Evolutionary conservation across 163 green algal genomes (phyloP), one percentile per base, ranked within the genome.

Genomic region (Coccomyxa subellipsoidea): DNA sequence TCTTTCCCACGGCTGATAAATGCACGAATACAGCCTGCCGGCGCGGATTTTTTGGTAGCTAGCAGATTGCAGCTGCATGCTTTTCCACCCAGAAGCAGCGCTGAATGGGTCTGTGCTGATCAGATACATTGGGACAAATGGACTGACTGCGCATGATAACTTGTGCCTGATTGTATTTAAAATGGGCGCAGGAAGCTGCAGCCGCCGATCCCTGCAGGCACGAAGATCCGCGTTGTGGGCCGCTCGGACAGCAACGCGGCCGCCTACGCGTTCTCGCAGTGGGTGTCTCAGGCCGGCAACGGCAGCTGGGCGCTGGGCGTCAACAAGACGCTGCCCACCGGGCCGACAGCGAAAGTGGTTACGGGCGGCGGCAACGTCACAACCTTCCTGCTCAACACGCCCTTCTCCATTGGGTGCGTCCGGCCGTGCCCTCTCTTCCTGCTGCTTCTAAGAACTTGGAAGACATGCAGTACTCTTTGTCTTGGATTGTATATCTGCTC

Each of bases 391-490:
- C 23, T 21, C 15, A 82, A 82, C 34, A 66, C 34, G 9, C 38
- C 78, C 34, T 77, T 37, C 27, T 69, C 78, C 78, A 82, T 82
- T 59, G 78, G 54, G 78, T 81, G 47, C 23, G 47, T n/a, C n/a
- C n/a, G n/a, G 31, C 38, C 39, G 6, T 37, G 29, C 29, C 76
- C n/a, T n/a, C n/a, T n/a, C n/a, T n/a, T n/a, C n/a, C n/a, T n/a
- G n/a, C n/a, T n/a, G n/a, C n/a, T n/a, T n/a, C n/a, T n/a, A n/a
- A n/a, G n/a, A n/a, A n/a, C n/a, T n/a, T n/a, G n/a, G n/a, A n/a
- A n/a, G n/a, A n/a, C n/a, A n/a, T 80, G 36, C 36, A 80, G 69
- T 23, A 36, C 38, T 39, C 31, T 32, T 32, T 35, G 38, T 36
- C 66, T n/a, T n/a, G n/a, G n/a, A n/a, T n/a, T n/a, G n/a, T n/a